Conservation (phyloP, 148 eudicot species). For the Chenopodium quinoa region DNA sequence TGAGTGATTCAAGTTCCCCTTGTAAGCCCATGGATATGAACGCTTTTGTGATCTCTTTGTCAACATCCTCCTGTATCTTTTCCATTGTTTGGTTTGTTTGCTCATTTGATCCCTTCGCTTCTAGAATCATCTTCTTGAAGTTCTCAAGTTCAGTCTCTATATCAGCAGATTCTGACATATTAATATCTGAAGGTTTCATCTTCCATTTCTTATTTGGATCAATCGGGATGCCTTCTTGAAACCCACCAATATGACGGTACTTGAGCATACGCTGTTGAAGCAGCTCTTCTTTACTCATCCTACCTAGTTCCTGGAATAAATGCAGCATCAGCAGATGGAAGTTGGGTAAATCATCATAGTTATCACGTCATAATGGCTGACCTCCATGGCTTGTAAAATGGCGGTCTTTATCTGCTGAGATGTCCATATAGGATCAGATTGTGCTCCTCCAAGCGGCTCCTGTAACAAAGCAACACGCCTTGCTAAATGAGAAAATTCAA, state of each 20-base stretch:
- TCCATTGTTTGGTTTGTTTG: constrained; percentile 8
- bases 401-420: constrained; percentile 15
- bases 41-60: constrained; percentile 17
- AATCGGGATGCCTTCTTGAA: constrained; percentile 17
- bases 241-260: constrained; percentile 19
- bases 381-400: constrained; percentile 25
- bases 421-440: constrained; percentile 21
- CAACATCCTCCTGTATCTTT: constrained; percentile 21
- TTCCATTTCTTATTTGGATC: constrained; percentile 18
- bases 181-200: constrained; percentile 13
- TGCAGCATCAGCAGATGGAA: neutral
- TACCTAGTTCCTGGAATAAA: constrained; percentile 14
- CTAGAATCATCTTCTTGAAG: constrained; percentile 21
- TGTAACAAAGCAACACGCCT: constrained; percentile 17
- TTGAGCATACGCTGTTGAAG: constrained; percentile 19
- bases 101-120: neutral
- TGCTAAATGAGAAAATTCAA: neutral
- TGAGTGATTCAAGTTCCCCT: constrained; percentile 20
- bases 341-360: neutral
- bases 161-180: constrained; percentile 8
- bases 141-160: constrained; percentile 9
- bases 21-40: constrained; percentile 21
- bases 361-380: neutral
- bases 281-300: constrained; percentile 18
- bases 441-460: constrained; percentile 96